These are phyloP conservation scores for Larix kaempferi DNA, from an alignment of 75 land plant species.

Conservation along the genomic window DNA sequence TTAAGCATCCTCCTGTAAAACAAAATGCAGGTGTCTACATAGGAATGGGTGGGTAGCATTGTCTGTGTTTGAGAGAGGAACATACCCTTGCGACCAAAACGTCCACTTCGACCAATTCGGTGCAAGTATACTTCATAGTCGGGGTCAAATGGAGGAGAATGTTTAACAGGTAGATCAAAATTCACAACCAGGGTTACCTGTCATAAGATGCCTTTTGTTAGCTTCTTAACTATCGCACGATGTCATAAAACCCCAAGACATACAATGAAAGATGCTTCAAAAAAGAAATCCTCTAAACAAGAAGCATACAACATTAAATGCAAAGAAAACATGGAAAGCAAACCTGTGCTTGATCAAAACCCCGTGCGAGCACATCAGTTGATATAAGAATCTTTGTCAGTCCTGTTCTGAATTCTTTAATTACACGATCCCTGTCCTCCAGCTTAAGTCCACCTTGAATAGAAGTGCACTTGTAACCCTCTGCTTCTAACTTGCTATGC, in stretches of 20 bases:
- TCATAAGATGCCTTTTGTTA: slow-evolving; percentile 2
- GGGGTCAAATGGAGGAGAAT: slow-evolving; percentile 40
- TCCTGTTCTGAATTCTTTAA: slow-evolving; percentile 84
- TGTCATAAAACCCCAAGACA: neutral
- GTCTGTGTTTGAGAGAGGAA: neutral
- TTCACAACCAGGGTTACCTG: slow-evolving; percentile 86
- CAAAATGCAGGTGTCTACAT: neutral
- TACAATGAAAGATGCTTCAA: neutral
- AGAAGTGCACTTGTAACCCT: slow-evolving; percentile 80
- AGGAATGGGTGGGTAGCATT: neutral
- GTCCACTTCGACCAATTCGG: slow-evolving; percentile 82
- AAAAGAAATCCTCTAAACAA: neutral
- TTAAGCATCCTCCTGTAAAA: neutral
- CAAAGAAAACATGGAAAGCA: neutral
- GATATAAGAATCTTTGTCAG: slow-evolving; percentile 86
- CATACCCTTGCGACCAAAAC: slow-evolving; percentile 90
- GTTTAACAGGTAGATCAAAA: slow-evolving; percentile 76
- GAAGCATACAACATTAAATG: neutral
- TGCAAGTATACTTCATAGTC: slow-evolving; percentile 86
- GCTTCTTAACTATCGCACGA: slow-evolving; percentile 5
- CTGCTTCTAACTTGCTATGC: slow-evolving; percentile 44
- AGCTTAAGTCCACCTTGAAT: slow-evolving; percentile 70
- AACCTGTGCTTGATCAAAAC: slow-evolving; percentile 97
- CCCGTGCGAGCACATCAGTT: slow-evolving; percentile 93
- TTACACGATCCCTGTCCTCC: slow-evolving; percentile 76